Conservation (phyloP, 768 basidiomycete genomes). For the Leccinum uliginosum region DNA sequence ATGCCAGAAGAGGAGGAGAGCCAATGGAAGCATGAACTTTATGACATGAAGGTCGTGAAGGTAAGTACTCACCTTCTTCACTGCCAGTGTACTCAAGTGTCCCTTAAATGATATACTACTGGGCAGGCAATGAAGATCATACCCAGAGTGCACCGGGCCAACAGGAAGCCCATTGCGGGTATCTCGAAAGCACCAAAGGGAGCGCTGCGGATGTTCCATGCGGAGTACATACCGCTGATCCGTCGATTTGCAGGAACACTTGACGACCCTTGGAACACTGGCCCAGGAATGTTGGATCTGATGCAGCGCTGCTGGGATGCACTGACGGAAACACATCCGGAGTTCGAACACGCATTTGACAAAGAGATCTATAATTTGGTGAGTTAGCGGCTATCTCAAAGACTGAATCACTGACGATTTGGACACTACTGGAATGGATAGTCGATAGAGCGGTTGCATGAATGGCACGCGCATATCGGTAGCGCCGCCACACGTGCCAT, state of each 20-base stretch:
- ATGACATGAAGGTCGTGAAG: neutral
- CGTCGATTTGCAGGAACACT: neutral
- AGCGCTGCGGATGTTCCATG: neutral
- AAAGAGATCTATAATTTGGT: neutral
- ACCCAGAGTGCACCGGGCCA: neutral
- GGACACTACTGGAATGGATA: neutral
- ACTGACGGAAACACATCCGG: neutral
- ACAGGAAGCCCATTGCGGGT: neutral
- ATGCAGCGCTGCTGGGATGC: neutral
- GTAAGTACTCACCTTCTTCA: neutral
- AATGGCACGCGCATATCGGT: neutral
- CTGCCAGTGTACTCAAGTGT: no score
- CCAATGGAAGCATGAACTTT: neutral
- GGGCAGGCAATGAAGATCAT: neutral
- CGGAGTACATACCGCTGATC: neutral
- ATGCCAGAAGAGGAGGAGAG: neutral
- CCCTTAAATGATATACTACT: neutral
- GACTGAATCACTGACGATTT: neutral
- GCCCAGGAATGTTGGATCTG: neutral
- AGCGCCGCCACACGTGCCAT: neutral
- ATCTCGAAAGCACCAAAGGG: neutral
- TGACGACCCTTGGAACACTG: neutral
- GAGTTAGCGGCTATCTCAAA: neutral
- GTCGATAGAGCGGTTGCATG: neutral
- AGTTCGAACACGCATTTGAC: neutral